Base-by-base conservation (phyloP, 768 basidiomycete genomes). In the Strobilomyces dryophilus region DNA sequence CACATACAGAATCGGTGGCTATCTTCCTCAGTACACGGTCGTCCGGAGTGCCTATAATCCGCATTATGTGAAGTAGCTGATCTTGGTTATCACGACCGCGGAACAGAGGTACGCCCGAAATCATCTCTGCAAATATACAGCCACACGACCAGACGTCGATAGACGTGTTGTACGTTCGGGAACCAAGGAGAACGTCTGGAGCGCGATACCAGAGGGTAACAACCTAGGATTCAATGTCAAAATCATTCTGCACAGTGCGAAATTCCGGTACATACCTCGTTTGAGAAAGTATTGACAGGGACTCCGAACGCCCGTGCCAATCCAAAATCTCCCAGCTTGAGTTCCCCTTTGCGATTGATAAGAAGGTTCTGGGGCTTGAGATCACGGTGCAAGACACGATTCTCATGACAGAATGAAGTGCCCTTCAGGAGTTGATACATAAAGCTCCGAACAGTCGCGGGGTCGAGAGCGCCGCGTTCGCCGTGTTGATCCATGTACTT, bases 121-220 rank as follows among this genome's bases (percentile, higher is more conserved):
- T 98, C 95, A 99, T 98, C 73, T 99, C 97, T 18, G 97, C 95
- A 68, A 99, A 97, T 66, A 99, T 99, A 68, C 97, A 98, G 10
- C 97, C 97, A 52, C 93, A 95, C 14, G 92, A 94, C 97, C 97
- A 99, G 46, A 98, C 89, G 68, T 99, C 97, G 62, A 99, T 98
- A 29, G 91, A 93, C 3, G 97, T 98, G 74, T 88, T 95, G 69
- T 99, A 99, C 18, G 95, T 98, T 54, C 97, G 80, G 20, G 93
- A 95, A 47, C 97, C 97, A 58, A 99, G 82, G 24, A 99, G 81
- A 40, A 99, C 97, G 66, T 99, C 97, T 0, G 97, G 97, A 2
- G 97, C 95, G 49, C 97, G 87, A 69, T 99, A 99, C 97, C 97
- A 99, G 14, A 98, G 73, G 27, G 97, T 99, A 20, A 98, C 97